Evolutionary conservation across 257 asterid genomes (phyloP).

Genomic region (Fraxinus cuspidata): DNA sequence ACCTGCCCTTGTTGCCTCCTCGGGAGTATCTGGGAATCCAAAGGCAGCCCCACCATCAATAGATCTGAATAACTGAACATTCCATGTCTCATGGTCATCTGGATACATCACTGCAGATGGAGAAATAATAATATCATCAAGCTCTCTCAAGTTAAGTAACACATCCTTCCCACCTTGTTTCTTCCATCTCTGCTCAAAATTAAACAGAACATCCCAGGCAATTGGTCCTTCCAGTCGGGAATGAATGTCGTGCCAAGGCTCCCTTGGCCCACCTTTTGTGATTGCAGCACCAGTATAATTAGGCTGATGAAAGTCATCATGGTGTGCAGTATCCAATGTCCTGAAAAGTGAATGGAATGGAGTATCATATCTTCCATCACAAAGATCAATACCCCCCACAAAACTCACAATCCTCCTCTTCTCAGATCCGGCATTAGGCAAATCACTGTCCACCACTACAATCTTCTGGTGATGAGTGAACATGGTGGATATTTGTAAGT

Average conservation of each 20-base stretch:
- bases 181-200: slow-evolving; percentile 79
- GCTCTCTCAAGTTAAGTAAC: slow-evolving; percentile 65
- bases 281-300: slow-evolving; percentile 47
- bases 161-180: slow-evolving; percentile 89
- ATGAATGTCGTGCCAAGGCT: slow-evolving; percentile 59
- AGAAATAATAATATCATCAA: slow-evolving; percentile 59
- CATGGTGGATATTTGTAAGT: slow-evolving; percentile 73
- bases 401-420: slow-evolving; percentile 48
- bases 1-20: slow-evolving; percentile 78
- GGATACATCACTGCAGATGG: slow-evolving; percentile 80
- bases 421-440: slow-evolving; percentile 41
- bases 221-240: slow-evolving; percentile 53
- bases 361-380: slow-evolving; percentile 38
- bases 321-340: slow-evolving; percentile 52
- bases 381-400: slow-evolving; percentile 40
- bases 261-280: slow-evolving; percentile 53
- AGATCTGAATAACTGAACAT: slow-evolving; percentile 84
- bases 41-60: slow-evolving; percentile 97
- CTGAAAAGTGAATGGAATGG: slow-evolving; percentile 57
- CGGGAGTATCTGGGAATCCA: slow-evolving; percentile 84
- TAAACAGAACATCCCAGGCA: slow-evolving; percentile 55
- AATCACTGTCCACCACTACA: slow-evolving; percentile 40
- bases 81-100: slow-evolving; percentile 85
- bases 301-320: slow-evolving; percentile 58
- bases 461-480: slow-evolving; percentile 59